Base-by-base conservation (phyloP, 228 moss, liverwort and hornwort species). In the Sphagnum magellanicum region DNA sequence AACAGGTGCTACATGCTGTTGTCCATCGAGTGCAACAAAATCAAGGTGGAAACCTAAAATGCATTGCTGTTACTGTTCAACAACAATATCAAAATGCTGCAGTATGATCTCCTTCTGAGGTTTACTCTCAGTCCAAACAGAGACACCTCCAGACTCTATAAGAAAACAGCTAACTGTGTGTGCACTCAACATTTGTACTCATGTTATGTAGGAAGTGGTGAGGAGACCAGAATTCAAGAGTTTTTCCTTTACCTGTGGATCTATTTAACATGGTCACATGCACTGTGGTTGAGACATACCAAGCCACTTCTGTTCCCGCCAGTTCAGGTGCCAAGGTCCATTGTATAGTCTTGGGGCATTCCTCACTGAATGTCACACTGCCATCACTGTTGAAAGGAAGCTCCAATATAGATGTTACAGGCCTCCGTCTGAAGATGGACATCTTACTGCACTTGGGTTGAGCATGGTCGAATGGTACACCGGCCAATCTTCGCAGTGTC, bases 321-420 rank as follows among this genome's bases (percentile, higher is more conserved):
- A 67, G 67, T 6, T 3, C 67, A 13, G 67, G 67, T 14, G 50
- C 49, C 67, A 67, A 67, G 4, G 51, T 13, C 67, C 67, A 67
- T 17, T 7, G 6, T 13, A 67, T 52, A 1, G 67, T 50, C 9
- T 67, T 50, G 9, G 67, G 67, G 51, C 53, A 67, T 13, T 67
- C 16, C 16, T 67, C 67, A 7, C 51, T 67, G 67, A 67, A 67
- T 0, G 67, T 67, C 17, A 67, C 67, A 11, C 67, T 67, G 5
- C 67, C 67, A 11, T 67, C 67, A 0, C 53, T 52, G 13, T 67
- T 67, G 67, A 67, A 67, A 51, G 67, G 67, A 52, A 67, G 32
- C 3, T 32, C 32, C 32, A 32, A 32, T 2, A 32, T 32, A 32
- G 32, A 32, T 32, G 32, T 32, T 32, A 32, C 32, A 32, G 32